Base-by-base conservation (phyloP, 192 early-diverging fungal species). In the Geranomyces variabilis region DNA sequence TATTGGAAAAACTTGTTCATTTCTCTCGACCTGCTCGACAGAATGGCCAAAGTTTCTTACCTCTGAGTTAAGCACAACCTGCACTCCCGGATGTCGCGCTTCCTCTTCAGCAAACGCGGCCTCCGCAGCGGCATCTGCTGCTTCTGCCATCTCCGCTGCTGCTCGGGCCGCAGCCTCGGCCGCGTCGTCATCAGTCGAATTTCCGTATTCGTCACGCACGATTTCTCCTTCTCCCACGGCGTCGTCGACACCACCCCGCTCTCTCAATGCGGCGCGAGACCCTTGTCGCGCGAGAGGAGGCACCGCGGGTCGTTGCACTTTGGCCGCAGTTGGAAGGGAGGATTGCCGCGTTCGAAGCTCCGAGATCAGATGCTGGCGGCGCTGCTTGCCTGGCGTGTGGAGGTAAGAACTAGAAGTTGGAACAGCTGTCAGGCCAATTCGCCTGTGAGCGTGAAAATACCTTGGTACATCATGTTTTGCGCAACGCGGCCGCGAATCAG, bases 391-490 rank as follows among this genome's bases (percentile, higher is more conserved):
- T 79, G 33, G 0, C 46, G 13, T 31, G 8, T n/a, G n/a, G n/a
- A n/a, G n/a, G n/a, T n/a, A n/a, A n/a, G n/a, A n/a, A n/a, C n/a
- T n/a, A n/a, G n/a, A n/a, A n/a, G n/a, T n/a, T n/a, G n/a, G n/a
- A n/a, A n/a, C n/a, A n/a, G n/a, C n/a, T n/a, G n/a, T n/a, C n/a
- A n/a, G n/a, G n/a, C n/a, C n/a, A n/a, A n/a, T n/a, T n/a, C n/a
- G n/a, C n/a, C n/a, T n/a, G n/a, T n/a, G n/a, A n/a, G n/a, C n/a
- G n/a, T n/a, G n/a, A n/a, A n/a, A 24, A 6, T n/a, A 67, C 83
- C 83, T 76, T 83, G 77, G 55, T 85, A 86, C 84, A 88, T 86
- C 13, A 73, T 34, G 45, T 83, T 81, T 72, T 88, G 87, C n/a
- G 78, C 78, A n/a, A 81, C 71, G 4, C 85, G 67, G 0, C 87